These are phyloP conservation scores for Oehlia diaphana DNA, from an alignment of 192 early-diverging fungal species.

Conservation along the genomic window DNA sequence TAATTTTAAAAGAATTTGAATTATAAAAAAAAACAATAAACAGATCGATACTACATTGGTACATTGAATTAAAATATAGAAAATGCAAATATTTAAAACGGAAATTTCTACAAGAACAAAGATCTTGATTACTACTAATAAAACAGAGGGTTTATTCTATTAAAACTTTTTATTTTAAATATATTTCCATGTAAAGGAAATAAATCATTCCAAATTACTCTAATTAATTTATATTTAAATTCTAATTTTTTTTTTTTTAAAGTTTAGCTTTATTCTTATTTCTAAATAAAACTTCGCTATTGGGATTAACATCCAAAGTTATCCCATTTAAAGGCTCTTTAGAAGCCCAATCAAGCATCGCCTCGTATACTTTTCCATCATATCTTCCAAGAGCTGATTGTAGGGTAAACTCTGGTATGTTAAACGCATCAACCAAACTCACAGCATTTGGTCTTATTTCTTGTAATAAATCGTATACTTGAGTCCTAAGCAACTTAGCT, in stretches of 20 bases:
- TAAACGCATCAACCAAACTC: constrained; percentile 78
- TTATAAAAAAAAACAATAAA: no score
- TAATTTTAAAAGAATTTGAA: no score
- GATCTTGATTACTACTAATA: no score
- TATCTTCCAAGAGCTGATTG: constrained; percentile 75
- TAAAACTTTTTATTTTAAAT: no score
- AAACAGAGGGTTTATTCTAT: no score
- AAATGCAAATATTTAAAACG: no score
- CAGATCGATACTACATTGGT: no score
- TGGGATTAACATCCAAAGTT: background rate
- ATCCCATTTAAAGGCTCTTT: constrained; percentile 36
- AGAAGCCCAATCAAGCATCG: constrained; percentile 39
- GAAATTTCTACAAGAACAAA: no score
- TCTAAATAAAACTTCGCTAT: constrained; percentile 3
- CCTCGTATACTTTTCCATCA: constrained; percentile 80
- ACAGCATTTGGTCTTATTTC: constrained; percentile 76
- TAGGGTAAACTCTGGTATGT: constrained; percentile 71
- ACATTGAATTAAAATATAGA: no score
- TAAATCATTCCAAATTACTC: no score
- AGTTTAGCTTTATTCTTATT: background rate
- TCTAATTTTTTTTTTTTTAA: background rate
- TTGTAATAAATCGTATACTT: constrained; percentile 55
- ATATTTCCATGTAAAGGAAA: no score
- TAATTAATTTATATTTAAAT: no score
- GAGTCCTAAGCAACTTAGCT: constrained; percentile 48